Conservation (phyloP, 495 filamentous ascomycete genomes). For the Penicillium flavigenum region DNA sequence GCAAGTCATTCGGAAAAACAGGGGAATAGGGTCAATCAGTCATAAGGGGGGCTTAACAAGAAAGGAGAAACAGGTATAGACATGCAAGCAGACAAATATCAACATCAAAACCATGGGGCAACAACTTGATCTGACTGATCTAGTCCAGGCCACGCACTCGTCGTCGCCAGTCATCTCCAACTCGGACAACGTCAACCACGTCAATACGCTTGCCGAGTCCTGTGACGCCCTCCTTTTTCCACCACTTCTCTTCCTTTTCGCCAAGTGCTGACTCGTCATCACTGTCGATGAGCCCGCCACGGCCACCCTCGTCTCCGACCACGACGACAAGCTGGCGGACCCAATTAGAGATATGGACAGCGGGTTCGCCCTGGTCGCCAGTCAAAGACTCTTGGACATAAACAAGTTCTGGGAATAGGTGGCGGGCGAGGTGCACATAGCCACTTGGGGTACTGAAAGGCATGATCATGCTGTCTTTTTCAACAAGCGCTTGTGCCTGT, state of each 20-base stretch:
- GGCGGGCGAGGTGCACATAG: constrained; percentile 78
- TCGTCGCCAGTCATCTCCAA: constrained; percentile 81
- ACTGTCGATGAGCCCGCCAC: constrained; percentile 84
- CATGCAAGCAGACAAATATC: constrained; percentile 31
- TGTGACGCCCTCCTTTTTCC: constrained; percentile 75
- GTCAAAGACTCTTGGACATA: constrained; percentile 80
- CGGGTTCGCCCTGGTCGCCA: constrained; percentile 66
- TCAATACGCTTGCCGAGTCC: constrained; percentile 84
- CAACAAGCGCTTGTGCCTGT: constrained; percentile 72
- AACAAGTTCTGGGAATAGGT: constrained; percentile 76
- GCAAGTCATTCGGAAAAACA: constrained; percentile 21
- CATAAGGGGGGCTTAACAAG: constrained; percentile 21
- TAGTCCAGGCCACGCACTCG: constrained; percentile 71
- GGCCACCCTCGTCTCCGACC: constrained; percentile 78
- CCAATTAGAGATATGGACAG: constrained; percentile 77
- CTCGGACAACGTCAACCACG: constrained; percentile 72
- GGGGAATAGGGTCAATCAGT: constrained; percentile 38
- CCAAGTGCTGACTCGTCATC: constrained; percentile 71
- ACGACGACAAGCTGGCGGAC: constrained; percentile 81
- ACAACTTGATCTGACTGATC: constrained; percentile 13
- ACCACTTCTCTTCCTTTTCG: constrained; percentile 68
- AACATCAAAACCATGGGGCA: constrained; percentile 27
- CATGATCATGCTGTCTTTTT: constrained; percentile 80
- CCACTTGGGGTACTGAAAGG: constrained; percentile 78
- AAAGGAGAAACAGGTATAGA: constrained; percentile 30